Conservation (phyloP, 257 asterid species). For the Forsythia viridissima region DNA sequence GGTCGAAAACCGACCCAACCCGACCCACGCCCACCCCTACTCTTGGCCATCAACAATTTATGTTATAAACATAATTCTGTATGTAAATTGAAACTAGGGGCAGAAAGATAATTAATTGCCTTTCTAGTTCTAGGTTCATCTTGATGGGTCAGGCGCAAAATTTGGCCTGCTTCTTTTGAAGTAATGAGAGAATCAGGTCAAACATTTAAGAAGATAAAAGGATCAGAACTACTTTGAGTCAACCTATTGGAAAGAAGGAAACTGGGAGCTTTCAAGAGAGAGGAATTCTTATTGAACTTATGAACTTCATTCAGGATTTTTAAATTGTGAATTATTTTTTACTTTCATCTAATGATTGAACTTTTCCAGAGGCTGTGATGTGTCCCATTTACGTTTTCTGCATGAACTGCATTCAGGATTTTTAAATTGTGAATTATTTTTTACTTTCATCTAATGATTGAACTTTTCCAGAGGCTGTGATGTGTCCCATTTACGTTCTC, state of each 20-base stretch:
- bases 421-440: not conserved
- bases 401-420: not conserved
- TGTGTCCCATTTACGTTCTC: not conserved
- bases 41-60: not conserved
- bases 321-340: not conserved
- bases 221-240: conserved; percentile 18
- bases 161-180: not conserved
- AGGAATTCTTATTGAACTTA: not conserved
- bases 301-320: not conserved
- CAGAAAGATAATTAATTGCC: not conserved
- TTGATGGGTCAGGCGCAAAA: not conserved
- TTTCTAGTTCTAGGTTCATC: not conserved
- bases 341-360: not conserved
- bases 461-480: not conserved
- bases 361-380: too few relatives aligned
- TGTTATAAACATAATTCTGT: not conserved
- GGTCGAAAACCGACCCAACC: too few relatives aligned
- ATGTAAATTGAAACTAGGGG: not conserved
- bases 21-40: too few relatives aligned
- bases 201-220: not conserved
- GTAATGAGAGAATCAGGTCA: conserved; percentile 7
- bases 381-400: too few relatives aligned
- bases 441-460: not conserved
- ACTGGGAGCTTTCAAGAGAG: not conserved
- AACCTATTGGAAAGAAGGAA: not conserved